Evolutionary conservation across 176 grass and related monocot genomes (phyloP).

Genomic region (Triticum urartu): DNA sequence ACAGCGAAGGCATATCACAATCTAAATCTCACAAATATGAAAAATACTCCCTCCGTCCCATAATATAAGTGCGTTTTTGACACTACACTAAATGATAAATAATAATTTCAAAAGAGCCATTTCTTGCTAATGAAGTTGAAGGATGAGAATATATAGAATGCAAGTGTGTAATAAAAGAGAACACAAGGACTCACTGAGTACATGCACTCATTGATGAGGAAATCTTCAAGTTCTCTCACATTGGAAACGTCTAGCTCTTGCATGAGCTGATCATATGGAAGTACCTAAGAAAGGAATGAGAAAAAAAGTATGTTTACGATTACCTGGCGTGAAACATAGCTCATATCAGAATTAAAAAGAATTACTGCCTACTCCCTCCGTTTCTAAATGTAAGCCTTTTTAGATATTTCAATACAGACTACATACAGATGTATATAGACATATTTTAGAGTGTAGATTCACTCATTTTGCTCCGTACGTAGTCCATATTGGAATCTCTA

Average conservation of each 20-base stretch:
- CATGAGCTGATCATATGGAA: conserved; percentile 96
- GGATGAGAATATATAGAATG: conserved; percentile 2
- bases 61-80: too few relatives aligned
- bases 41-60: background rate
- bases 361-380: background rate
- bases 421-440: too few relatives aligned
- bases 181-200: conserved; percentile 74
- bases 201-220: conserved; percentile 99
- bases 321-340: background rate
- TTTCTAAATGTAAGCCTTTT: too few relatives aligned
- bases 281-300: conserved; percentile 49
- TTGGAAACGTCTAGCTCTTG: conserved; percentile 96
- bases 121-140: background rate
- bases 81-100: background rate
- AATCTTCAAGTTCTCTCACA: conserved; percentile 97
- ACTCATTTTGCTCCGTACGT: too few relatives aligned
- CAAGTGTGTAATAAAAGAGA: background rate
- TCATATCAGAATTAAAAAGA: background rate
- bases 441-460: too few relatives aligned
- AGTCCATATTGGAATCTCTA: too few relatives aligned
- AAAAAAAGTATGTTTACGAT: background rate
- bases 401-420: too few relatives aligned
- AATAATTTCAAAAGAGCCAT: background rate
- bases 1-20: background rate
- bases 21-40: background rate